Base-by-base conservation (phyloP, 768 basidiomycete species). In the Macrocybe gigantea region DNA sequence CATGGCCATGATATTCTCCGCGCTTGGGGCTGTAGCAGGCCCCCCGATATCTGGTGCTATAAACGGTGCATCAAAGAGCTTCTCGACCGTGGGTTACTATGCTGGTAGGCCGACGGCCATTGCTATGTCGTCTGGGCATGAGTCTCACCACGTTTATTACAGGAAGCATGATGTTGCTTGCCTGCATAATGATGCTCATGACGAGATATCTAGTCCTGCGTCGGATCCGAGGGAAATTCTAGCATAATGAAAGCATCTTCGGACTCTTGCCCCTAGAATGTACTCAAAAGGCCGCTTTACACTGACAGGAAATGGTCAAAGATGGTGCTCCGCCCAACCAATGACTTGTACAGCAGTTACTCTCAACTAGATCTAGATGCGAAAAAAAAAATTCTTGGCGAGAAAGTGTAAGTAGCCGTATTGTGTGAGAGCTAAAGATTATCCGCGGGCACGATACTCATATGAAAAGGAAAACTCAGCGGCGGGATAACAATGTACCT, bases 1-100 rank as follows among this genome's bases (percentile, higher is more conserved):
- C 3, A 73, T 82, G 64, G 72, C 73, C 41, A 61, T 82, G 58
- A 74, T 72, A 14, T 66, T 79, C 49, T 51, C 73, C 10, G 74
- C 81, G 0, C 37, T 81, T 14, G 82, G 82, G 7, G 75, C 79
- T 0, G 62, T 83, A 6, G 68, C 69, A 2, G 83, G 83, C 0
- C 80, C 80, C 6, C 83, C 82, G 0, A 79, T 84, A 55, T 80
- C 80, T 3, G 81, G 83, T 1, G 77, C 75, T 2, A 80, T 85
- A 51, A 67, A 73, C 49, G 53, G 57, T 0, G 62, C 69, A 0
- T 74, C 79, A 5, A 68, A 68, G 11, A 67, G 72, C 0, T 83
- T 72, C 56, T 56, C 62, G 14, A 62, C 56, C 5, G 73, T 75
- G 9, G 76, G 78, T 10, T 66, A 70, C 44, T 83, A 75, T 51